These are phyloP conservation scores for Calonectria henricotiae DNA, from an alignment of 2,329 filamentous ascomycete species.

Conservation along the genomic window DNA sequence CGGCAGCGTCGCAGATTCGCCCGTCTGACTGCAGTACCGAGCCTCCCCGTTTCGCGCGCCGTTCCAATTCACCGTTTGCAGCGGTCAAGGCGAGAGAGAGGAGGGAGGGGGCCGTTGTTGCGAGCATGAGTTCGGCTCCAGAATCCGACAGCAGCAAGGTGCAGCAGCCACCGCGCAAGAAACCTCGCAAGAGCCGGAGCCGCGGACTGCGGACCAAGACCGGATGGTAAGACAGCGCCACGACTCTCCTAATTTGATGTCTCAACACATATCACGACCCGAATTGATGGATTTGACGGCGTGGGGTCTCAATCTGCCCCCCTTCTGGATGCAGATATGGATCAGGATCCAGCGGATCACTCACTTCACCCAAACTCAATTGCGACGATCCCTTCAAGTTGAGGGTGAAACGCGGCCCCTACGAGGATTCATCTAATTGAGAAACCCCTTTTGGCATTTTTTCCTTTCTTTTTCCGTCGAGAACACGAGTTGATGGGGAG, in stretches of 20 bases:
- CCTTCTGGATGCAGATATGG: conserved; percentile 1
- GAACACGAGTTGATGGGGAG: background rate
- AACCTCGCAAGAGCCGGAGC: conserved; percentile 34
- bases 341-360: conserved; percentile 20
- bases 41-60: conserved; percentile 25
- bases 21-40: conserved; percentile 7
- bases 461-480: conserved; percentile 3
- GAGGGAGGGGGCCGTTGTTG: conserved; percentile 23
- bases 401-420: conserved; percentile 6
- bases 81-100: conserved; percentile 10
- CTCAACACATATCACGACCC: background rate
- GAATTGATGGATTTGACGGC: conserved; percentile 15
- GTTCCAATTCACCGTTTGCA: background rate
- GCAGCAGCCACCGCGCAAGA: conserved; percentile 26
- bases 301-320: background rate
- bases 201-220: conserved; percentile 35
- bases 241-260: background rate
- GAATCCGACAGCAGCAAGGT: conserved; percentile 22
- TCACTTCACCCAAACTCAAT: conserved; percentile 16
- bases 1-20: conserved; percentile 4
- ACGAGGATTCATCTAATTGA: background rate
- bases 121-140: conserved; percentile 14
- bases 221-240: conserved; percentile 27
- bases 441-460: background rate
- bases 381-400: conserved; percentile 17